Evolutionary conservation across 2,329 filamentous ascomycete genomes (phyloP), one percentile per base, ranked within the genome.

Genomic region (Fusarium newnesense): DNA sequence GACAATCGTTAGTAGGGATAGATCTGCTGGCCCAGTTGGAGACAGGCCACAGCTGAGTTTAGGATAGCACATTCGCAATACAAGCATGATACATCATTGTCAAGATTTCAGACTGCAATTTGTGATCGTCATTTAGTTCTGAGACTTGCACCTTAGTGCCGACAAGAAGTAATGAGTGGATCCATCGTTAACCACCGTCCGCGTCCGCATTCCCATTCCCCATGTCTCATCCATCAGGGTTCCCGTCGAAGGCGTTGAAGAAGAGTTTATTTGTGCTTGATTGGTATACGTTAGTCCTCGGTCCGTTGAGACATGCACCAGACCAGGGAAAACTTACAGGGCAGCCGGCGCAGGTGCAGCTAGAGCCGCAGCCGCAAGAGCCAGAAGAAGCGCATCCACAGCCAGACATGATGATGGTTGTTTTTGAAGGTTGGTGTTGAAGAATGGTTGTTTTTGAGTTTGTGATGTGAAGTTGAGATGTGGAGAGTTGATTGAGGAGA

Each of bases 341-440:
- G 82, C 84, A 85, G 77, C 79, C 79, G 52, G 78, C 72, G 74
- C 84, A 85, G 72, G 83, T 81, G 83, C 84, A 85, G 79, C 72
- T 46, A 36, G 79, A 76, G 76, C 84, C 84, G 78, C 84, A 85
- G 77, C 78, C 76, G 78, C 84, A 85, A 60, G 81, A 76, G 74
- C 83, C 84, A 69, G 82, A 81, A 58, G 80, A 75, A 74, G 82
- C 75, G 72, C 84, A 85, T 76, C 83, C 83, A 74, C 83, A 85
- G 76, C 80, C 82, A 78, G 79, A 78, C 84, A 85, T 85, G 75
- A 68, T 84, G 78, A 79, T 68, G 56, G 36, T 69, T 64, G 40
- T 32, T 60, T 57, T 64, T 59, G n/a, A 26, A 30, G 59, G 56
- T 60, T 40, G 46, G 42, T 69, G 58, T 54, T 74, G 53, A 49